Percentiles rank a stretch among this genome's conserved stretches.
Evolutionary conservation across 2,329 filamentous ascomycete species (phyloP).

Genomic region (Trichophyton rubrum): DNA sequence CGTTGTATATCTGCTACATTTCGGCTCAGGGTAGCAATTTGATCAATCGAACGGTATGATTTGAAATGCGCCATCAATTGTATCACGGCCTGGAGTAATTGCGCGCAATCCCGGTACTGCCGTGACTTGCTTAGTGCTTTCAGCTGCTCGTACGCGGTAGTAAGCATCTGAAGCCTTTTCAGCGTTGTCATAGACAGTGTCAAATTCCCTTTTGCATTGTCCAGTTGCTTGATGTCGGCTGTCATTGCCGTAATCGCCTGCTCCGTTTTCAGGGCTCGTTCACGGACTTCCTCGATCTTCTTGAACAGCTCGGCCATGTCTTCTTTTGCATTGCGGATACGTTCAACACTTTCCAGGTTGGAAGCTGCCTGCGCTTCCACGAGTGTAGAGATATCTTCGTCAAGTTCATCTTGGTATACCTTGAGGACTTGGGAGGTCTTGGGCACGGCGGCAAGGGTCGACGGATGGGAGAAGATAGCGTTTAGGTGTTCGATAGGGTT

Average conservation of each 20-base stretch:
- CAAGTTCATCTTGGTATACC: constrained; percentile 68
- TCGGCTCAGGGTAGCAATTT: constrained; percentile 84
- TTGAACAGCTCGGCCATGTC: constrained; percentile 83
- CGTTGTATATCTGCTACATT: constrained; percentile 89
- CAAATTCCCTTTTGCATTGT: constrained; percentile 91
- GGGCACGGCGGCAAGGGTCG: constrained; percentile 64
- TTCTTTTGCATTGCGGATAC: constrained; percentile 80
- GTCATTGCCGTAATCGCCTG: constrained; percentile 97
- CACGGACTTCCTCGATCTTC: constrained; percentile 87
- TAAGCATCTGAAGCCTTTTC: constrained; percentile 95
- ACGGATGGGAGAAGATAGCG: constrained; percentile 80
- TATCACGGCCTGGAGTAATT: constrained; percentile 83
- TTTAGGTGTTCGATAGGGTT: constrained; percentile 90
- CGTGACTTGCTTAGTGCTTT: constrained; percentile 67
- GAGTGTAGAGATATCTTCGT: constrained; percentile 60
- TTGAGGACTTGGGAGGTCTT: constrained; percentile 62
- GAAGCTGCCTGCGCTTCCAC: constrained; percentile 67
- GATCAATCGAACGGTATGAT: constrained; percentile 92
- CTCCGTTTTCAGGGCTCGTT: constrained; percentile 81
- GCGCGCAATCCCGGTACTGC: constrained; percentile 90
- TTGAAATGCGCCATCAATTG: constrained; percentile 99
- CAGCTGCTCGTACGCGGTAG: constrained; percentile 96
- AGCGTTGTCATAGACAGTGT: constrained; percentile 95
- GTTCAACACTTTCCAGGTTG: constrained; percentile 74
- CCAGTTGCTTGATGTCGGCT: constrained; percentile 92